phyloP scores from a whole-genome alignment of 2,329 filamentous ascomycete species.

The Sarocladium brachiariae region DNA sequence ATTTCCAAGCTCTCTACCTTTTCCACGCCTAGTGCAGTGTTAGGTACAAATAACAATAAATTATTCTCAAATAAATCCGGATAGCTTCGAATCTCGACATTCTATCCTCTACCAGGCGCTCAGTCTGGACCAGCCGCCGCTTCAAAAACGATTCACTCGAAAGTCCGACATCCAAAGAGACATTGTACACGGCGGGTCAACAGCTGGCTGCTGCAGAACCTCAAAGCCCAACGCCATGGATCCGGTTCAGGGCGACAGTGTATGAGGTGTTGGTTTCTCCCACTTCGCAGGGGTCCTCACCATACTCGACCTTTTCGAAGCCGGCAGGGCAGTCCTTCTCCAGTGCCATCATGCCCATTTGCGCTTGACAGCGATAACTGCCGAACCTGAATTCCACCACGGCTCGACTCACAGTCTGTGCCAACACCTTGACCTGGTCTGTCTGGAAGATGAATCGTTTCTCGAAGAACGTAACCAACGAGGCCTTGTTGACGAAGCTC shows the following conservation, averaged over 20 bases:
- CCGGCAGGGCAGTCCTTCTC: slow-evolving; percentile 27
- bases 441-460: slow-evolving; percentile 39
- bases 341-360: slow-evolving; percentile 37
- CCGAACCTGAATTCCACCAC: slow-evolving; percentile 47
- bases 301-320: slow-evolving; percentile 31
- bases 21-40: no score
- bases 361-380: slow-evolving; percentile 48
- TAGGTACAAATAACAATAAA: no score
- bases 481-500: slow-evolving; percentile 34
- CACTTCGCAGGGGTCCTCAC: slow-evolving; percentile 30
- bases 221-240: slow-evolving; percentile 26
- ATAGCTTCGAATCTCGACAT: no score
- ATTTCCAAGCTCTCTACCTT: no score
- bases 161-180: no score
- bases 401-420: slow-evolving; percentile 17
- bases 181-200: no score
- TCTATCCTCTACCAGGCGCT: no score
- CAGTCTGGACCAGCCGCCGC: no score
- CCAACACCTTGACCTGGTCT: slow-evolving; percentile 33
- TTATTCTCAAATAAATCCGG: no score
- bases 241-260: slow-evolving; percentile 25
- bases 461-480: slow-evolving; percentile 34
- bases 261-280: slow-evolving; percentile 23
- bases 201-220: not conserved
- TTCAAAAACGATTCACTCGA: no score